A percentile compares a stretch with the other conserved stretches of the same genome.
These are phyloP conservation scores for Hamigera avellanea DNA, from an alignment of 495 filamentous ascomycete species.

Conservation along the genomic window DNA sequence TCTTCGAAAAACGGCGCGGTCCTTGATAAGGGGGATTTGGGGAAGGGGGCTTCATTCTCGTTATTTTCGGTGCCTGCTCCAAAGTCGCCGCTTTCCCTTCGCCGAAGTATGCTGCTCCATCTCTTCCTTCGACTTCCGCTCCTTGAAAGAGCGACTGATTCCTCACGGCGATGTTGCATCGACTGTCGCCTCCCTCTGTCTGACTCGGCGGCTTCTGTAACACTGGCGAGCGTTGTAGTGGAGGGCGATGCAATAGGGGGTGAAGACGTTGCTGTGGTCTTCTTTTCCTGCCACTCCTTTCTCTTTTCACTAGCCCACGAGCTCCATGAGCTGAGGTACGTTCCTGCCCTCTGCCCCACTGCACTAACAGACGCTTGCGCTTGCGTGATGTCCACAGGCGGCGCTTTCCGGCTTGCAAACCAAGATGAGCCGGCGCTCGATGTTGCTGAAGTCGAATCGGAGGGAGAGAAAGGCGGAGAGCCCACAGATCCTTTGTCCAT, in stretches of 20 bases:
- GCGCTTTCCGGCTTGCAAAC: conserved; percentile 23
- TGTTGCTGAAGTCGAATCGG: conserved; percentile 7
- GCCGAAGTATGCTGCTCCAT: conserved; percentile 33
- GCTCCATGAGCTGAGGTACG: conserved; percentile 93
- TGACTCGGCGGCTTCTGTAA: conserved; percentile 18
- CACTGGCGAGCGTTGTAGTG: conserved; percentile 14
- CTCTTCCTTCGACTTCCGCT: conserved; percentile 32
- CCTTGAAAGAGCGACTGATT: conserved; percentile 18
- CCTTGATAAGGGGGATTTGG: conserved; percentile 27
- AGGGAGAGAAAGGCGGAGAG: conserved; percentile 13
- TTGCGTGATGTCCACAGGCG: conserved; percentile 45
- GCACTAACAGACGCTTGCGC: conserved; percentile 57
- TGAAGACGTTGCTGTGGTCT: conserved; percentile 17
- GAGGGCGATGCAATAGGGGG: conserved; percentile 17
- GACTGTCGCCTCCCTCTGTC: conserved; percentile 24
- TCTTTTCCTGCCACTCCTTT: conserved; percentile 45
- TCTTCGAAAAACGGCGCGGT: conserved; percentile 10
- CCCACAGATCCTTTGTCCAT: conserved; percentile 17
- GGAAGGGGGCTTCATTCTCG: conserved; percentile 14
- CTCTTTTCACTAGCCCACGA: conserved; percentile 86
- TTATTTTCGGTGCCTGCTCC: conserved; percentile 11
- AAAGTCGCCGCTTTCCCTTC: conserved; percentile 27
- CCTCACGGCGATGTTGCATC: conserved; percentile 21
- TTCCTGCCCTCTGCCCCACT: conserved; percentile 62
- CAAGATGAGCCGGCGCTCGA: conserved; percentile 8